Conservation (phyloP, 441 rosid species). For the Erodium moschatum region DNA sequence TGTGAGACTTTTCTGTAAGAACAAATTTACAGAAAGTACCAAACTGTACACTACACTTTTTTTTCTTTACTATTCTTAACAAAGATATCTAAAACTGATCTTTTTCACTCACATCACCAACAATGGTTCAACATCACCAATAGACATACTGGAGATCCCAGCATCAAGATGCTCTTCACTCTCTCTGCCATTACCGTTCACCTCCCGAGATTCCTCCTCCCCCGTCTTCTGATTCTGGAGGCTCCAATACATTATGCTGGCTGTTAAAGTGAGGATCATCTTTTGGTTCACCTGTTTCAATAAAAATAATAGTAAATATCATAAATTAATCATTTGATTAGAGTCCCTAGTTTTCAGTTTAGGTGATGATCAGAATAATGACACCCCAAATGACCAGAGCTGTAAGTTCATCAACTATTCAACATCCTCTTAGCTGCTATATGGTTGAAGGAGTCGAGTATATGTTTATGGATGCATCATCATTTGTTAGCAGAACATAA, state of each 20-base stretch:
- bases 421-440: too few relatives aligned
- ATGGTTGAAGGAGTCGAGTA: too few relatives aligned
- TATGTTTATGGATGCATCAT: too few relatives aligned
- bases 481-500: background rate
- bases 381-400: too few relatives aligned
- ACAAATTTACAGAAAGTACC: background rate
- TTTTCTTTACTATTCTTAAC: background rate
- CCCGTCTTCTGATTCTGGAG: constrained; percentile 46
- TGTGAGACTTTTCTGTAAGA: background rate
- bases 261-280: constrained; percentile 88
- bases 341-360: too few relatives aligned
- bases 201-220: constrained; percentile 21
- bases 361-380: too few relatives aligned
- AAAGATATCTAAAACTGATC: background rate
- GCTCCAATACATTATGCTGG: constrained; percentile 90
- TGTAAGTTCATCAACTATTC: too few relatives aligned
- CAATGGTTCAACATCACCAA: background rate
- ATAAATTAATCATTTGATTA: too few relatives aligned
- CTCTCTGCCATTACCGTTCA: background rate
- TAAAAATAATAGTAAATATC: background rate
- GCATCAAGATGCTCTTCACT: background rate
- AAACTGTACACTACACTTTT: background rate
- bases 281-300: constrained; percentile 75
- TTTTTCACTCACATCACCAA: background rate
- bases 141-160: background rate